Evolutionary conservation across 192 early-diverging fungal species (phyloP).

Genomic region (Chytriomyces confervae): DNA sequence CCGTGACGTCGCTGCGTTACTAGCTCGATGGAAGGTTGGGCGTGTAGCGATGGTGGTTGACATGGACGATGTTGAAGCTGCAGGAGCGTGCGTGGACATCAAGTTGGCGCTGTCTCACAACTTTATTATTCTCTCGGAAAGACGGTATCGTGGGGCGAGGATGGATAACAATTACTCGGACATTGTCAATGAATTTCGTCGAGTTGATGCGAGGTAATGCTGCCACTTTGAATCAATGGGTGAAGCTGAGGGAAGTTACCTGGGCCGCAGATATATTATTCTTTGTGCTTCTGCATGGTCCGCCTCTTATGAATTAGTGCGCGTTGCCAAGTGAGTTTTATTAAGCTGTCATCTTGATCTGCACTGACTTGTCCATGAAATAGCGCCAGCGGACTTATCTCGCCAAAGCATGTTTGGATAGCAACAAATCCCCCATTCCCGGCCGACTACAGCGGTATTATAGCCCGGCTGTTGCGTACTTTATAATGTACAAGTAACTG

Average conservation of each 20-base stretch:
- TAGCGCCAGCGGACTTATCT: not conserved
- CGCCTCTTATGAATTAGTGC: not conserved
- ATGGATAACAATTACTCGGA: not conserved
- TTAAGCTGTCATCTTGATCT: not conserved
- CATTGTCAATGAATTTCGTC: not conserved
- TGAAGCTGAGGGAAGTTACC: no score
- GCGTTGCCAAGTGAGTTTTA: not conserved
- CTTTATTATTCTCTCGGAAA: slow-evolving; percentile 5
- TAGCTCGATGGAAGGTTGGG: not conserved
- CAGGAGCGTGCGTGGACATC: slow-evolving; percentile 8
- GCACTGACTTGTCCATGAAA: not conserved
- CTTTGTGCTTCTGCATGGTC: slow-evolving; percentile 12
- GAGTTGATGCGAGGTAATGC: slow-evolving; percentile 7
- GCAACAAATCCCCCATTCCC: slow-evolving; percentile 18
- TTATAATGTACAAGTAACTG: not conserved
- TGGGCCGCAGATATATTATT: not conserved
- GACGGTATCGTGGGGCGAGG: not conserved
- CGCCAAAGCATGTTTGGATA: not conserved
- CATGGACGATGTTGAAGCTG: not conserved
- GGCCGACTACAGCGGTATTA: not conserved
- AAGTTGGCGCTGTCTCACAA: not conserved
- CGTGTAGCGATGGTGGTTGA: slow-evolving; percentile 15
- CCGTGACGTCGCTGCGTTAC: not conserved
- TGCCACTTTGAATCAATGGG: not conserved
- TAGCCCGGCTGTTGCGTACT: not conserved